Evolutionary conservation across 176 grass and related monocot genomes (phyloP), one percentile per base, ranked within the genome.

Genomic region (Panicum miliaceum): DNA sequence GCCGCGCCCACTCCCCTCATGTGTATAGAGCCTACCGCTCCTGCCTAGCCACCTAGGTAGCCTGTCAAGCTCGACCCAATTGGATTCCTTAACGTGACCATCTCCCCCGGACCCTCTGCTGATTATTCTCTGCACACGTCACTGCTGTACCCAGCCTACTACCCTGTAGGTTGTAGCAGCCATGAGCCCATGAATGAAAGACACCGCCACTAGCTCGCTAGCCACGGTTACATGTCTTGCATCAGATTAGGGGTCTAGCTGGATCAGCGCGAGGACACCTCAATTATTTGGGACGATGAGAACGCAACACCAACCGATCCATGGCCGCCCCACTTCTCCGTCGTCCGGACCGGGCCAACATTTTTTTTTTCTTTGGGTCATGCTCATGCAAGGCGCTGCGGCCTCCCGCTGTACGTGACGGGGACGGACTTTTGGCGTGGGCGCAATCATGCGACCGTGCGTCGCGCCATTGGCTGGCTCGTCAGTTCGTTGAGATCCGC

Each of bases 401-500:
- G 71, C 46, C 50, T 3, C 38, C 18, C 3, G 50, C 38, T 57
- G 75, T 67, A 76, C 54, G 54, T 76, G 82, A 68, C 88, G 81
- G 53, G 34, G 83, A 90, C 56, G 45, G 72, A 42, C 73, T 82
- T 51, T 77, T 75, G 79, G 71, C 63, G 84, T 82, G 71, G 54
- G 73, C 13, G 73, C 47, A 82, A 90, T 90, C 65, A 82, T 86
- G 26, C 36, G 57, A 86, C 82, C 65, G 72, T 86, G 27, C 25
- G 8, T 40, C 46, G 73, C 26, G 27, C 43, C 57, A 45, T 62
- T 18, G 54, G 65, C 20, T 63, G 15, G 51, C 7, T 85, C 36
- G 40, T 45, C 51, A 63, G 75, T 53, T 53, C 4, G 51, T 63
- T 61, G 84, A 20, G 71, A 73, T 37, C 48, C 4, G 64, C 64